A percentile compares a stretch with the other conserved stretches of the same genome.
These are phyloP conservation scores for Kluyveromyces marxianus DNA, from an alignment of 1,139 yeast genomes.

Conservation along the genomic window DNA sequence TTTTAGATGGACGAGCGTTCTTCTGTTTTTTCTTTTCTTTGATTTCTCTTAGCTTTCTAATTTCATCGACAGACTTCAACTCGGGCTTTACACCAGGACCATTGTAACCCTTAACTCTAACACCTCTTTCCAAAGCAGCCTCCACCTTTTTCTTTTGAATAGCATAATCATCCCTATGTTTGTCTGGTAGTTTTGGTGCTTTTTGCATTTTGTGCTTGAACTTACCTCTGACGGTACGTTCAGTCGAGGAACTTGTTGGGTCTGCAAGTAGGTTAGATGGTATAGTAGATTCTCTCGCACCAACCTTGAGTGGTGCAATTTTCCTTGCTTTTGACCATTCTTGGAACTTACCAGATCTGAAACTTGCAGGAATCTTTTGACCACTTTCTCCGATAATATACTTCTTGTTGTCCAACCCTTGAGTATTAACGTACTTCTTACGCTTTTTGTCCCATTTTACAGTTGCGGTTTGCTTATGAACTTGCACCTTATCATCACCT, in stretches of 20 bases:
- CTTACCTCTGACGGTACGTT: slow-evolving; percentile 34
- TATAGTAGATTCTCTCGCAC: slow-evolving; percentile 41
- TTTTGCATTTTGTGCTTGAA: slow-evolving; percentile 67
- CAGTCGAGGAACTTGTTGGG: slow-evolving; percentile 26
- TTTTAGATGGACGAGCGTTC: slow-evolving; percentile 75
- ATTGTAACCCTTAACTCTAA: slow-evolving; percentile 61
- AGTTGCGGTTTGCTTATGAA: slow-evolving; percentile 58
- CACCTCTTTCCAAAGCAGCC: slow-evolving; percentile 72
- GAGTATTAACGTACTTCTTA: slow-evolving; percentile 79
- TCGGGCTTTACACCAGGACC: slow-evolving; percentile 49
- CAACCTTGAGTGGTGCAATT: slow-evolving; percentile 45
- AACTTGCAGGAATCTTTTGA: slow-evolving; percentile 85
- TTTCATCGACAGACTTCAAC: slow-evolving; percentile 61
- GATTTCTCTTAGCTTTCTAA: slow-evolving; percentile 64
- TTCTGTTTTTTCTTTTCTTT: slow-evolving; percentile 73
- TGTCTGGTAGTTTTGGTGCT: slow-evolving; percentile 89
- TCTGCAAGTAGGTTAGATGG: slow-evolving; percentile 24
- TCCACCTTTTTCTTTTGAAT: slow-evolving; percentile 78
- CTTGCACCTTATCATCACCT: slow-evolving; percentile 65
- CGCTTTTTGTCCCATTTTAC: slow-evolving; percentile 93
- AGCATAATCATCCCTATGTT: slow-evolving; percentile 77
- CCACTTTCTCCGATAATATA: slow-evolving; percentile 95
- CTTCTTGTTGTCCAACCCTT: slow-evolving; percentile 67
- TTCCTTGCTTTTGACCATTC: slow-evolving; percentile 80
- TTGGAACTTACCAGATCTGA: slow-evolving; percentile 84